phyloP scores from a whole-genome alignment of 2,329 filamentous ascomycete species.

The Colletotrichum sp. region DNA sequence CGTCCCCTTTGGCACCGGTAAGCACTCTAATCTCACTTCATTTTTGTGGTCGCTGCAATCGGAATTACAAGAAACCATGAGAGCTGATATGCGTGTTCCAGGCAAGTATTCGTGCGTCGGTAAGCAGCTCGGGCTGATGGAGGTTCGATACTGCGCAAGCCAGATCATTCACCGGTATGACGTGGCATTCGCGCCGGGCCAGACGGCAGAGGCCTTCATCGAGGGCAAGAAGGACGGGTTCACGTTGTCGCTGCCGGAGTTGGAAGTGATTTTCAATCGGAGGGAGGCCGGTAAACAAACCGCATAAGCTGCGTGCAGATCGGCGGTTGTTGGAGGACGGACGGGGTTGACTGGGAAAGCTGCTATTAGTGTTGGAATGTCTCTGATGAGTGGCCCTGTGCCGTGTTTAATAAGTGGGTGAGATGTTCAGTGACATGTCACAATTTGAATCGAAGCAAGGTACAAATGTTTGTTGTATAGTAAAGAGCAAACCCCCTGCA shows the following conservation, averaged over 20 bases:
- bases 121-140: slow-evolving; percentile 39
- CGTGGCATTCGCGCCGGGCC: slow-evolving; percentile 8
- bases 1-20: slow-evolving; percentile 31
- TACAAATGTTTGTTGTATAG: neutral
- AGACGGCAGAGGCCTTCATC: neutral
- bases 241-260: slow-evolving; percentile 13
- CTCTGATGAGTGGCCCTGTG: neutral
- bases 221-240: slow-evolving; percentile 16
- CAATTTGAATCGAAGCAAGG: neutral
- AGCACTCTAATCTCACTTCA: neutral
- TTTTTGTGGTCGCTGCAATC: neutral
- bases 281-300: neutral
- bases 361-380: neutral
- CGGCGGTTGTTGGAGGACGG: neutral
- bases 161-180: slow-evolving; percentile 17
- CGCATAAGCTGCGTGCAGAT: neutral
- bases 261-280: slow-evolving; percentile 17
- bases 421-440: neutral
- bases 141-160: slow-evolving; percentile 26
- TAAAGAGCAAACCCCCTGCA: neutral
- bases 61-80: neutral
- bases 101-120: slow-evolving; percentile 39
- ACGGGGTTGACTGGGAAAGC: neutral
- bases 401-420: neutral
- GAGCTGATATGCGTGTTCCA: slow-evolving; percentile 1